Evolutionary conservation across 2,329 filamentous ascomycete genomes (phyloP).

Genomic region (Diaporthe destruens): DNA sequence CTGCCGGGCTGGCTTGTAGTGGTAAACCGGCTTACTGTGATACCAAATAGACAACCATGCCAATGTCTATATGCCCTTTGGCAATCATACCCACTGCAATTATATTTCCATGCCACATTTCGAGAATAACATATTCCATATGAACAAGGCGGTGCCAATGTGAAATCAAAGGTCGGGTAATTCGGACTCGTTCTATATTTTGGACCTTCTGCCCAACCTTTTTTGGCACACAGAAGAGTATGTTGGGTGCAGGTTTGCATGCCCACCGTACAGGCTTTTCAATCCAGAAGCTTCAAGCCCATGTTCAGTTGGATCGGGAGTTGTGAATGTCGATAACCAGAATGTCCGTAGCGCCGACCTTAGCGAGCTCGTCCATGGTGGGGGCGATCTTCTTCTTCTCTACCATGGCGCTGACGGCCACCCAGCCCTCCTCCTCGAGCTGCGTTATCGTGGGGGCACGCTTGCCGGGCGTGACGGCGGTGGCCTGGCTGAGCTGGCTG

Average conservation of each 20-base stretch:
- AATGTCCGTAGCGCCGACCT: constrained; percentile 85
- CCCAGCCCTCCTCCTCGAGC: constrained; percentile 90
- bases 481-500: constrained; percentile 73
- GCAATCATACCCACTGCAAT: constrained; percentile 12
- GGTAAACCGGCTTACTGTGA: constrained; percentile 25
- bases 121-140: neutral
- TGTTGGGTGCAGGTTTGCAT: neutral
- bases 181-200: neutral
- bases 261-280: constrained; percentile 1
- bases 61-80: constrained; percentile 9
- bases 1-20: neutral
- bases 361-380: constrained; percentile 86
- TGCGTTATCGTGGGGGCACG: constrained; percentile 92
- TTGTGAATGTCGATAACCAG: constrained; percentile 89
- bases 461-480: constrained; percentile 89
- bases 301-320: constrained; percentile 45
- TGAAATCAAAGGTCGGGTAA: too few species aligned
- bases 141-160: neutral
- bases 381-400: constrained; percentile 86
- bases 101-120: too few species aligned
- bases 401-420: constrained; percentile 95
- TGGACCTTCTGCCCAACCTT: too few species aligned
- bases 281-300: constrained; percentile 15
- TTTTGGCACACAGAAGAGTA: neutral
- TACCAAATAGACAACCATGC: constrained; percentile 27